Percentiles rank a stretch among this genome's conserved stretches.
Conservation (phyloP, 2,329 filamentous ascomycete species). For the Apiospora malaysiana region DNA sequence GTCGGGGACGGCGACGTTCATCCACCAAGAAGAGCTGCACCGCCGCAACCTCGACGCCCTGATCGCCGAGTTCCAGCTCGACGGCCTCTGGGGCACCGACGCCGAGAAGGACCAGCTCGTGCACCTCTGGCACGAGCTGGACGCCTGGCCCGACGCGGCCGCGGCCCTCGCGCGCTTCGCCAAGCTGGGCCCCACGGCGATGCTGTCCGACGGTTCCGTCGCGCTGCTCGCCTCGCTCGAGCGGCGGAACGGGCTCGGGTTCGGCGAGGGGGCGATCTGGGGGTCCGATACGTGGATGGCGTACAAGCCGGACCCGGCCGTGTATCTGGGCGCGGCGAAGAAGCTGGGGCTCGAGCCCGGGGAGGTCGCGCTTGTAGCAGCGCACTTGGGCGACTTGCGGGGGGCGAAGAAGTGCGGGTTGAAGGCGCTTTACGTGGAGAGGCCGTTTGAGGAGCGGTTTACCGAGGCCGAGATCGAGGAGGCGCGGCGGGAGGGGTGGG, state of each 20-base stretch:
- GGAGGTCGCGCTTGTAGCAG: slow-evolving; percentile 66
- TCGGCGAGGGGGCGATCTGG: slow-evolving; percentile 54
- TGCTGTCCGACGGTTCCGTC: slow-evolving; percentile 66
- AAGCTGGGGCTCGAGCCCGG: slow-evolving; percentile 52
- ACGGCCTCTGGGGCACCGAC: slow-evolving; percentile 55
- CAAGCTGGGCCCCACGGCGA: slow-evolving; percentile 55
- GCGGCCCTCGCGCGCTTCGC: slow-evolving; percentile 53
- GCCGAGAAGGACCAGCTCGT: slow-evolving; percentile 61
- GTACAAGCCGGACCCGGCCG: slow-evolving; percentile 64
- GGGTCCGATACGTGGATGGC: slow-evolving; percentile 64
- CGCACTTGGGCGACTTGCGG: slow-evolving; percentile 63
- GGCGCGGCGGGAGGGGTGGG: slow-evolving; percentile 55
- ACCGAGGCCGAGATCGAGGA: slow-evolving; percentile 46
- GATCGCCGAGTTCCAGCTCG: slow-evolving; percentile 52
- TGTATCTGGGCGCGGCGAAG: slow-evolving; percentile 62
- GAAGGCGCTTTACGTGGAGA: slow-evolving; percentile 65
- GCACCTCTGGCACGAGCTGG: slow-evolving; percentile 63
- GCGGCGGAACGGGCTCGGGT: slow-evolving; percentile 53
- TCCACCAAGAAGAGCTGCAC: slow-evolving; percentile 66
- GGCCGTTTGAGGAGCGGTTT: slow-evolving; percentile 60
- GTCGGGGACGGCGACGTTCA: slow-evolving; percentile 44
- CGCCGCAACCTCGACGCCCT: slow-evolving; percentile 55
- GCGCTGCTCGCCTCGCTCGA: slow-evolving; percentile 59
- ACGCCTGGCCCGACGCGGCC: slow-evolving; percentile 61
- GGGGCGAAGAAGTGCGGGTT: slow-evolving; percentile 63